Conservation (phyloP, 345 rosid genomes). For the Schrenkiella parvula region DNA sequence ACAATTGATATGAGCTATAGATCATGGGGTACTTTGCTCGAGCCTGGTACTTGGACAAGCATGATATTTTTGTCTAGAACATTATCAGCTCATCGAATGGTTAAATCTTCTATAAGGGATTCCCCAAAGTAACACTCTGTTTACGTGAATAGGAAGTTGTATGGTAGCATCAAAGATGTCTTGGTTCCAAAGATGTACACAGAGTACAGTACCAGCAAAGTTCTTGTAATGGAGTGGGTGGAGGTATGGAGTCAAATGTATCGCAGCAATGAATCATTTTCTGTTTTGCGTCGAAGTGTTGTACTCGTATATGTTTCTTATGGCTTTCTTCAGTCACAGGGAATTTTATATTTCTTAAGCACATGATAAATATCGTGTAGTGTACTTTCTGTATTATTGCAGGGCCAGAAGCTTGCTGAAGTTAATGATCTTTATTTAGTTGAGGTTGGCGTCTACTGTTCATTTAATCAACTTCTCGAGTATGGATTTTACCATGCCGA, state of each 20-base stretch:
- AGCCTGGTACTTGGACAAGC: not conserved
- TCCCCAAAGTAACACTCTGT: conserved; percentile 11
- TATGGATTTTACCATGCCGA: conserved; percentile 97
- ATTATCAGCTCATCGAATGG: not conserved
- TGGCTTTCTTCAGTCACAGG: not conserved
- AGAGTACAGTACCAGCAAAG: conserved; percentile 78
- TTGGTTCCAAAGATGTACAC: conserved; percentile 76
- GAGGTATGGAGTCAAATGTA: conserved; percentile 53
- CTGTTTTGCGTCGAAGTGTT: not conserved
- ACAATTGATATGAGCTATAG: conserved; percentile 15
- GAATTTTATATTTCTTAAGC: not conserved
- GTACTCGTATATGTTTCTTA: conserved; percentile 1
- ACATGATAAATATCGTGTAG: conserved; percentile 3
- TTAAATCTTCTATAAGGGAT: not conserved
- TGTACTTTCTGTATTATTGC: conserved; percentile 20
- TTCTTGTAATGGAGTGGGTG: conserved; percentile 94
- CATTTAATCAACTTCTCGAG: conserved; percentile 90
- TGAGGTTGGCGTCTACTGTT: conserved; percentile 96
- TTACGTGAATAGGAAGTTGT: conserved; percentile 56
- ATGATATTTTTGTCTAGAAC: too few relatives aligned
- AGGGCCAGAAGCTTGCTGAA: conserved; percentile 85
- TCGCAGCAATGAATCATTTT: not conserved
- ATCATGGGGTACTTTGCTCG: conserved; percentile 4
- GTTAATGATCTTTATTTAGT: conserved; percentile 65
- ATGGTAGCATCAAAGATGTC: conserved; percentile 75